Evolutionary conservation across 1,284 basidiomycete species (phyloP).

Genomic region (Tilletia indica): DNA sequence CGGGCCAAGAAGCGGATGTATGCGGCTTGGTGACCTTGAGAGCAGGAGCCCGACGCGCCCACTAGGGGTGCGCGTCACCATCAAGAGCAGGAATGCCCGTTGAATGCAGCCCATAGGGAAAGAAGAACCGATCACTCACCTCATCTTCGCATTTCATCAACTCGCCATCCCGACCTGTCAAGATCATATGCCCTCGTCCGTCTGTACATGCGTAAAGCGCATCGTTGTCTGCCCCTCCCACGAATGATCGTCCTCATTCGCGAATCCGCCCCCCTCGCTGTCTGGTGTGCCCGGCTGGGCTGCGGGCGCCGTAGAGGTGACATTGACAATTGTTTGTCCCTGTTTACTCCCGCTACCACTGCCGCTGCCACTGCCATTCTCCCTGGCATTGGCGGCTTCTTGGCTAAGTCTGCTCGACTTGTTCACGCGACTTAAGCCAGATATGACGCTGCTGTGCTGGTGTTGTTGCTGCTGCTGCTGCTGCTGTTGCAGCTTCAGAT

Average conservation of each 20-base stretch:
- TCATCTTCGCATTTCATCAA: constrained; percentile 77
- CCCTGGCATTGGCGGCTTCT: no score
- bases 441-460: no score
- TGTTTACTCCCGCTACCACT: background rate
- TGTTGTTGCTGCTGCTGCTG: no score
- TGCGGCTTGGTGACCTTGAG: no score
- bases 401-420: no score
- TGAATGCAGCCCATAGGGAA: no score
- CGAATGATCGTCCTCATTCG: background rate
- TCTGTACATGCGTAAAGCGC: constrained; percentile 68
- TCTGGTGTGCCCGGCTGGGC: background rate
- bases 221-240: constrained; percentile 34
- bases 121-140: constrained; percentile 57
- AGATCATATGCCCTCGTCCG: constrained; percentile 73
- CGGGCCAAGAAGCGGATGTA: background rate
- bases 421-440: no score
- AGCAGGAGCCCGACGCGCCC: no score
- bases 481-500: no score
- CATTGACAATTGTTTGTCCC: constrained; percentile 18
- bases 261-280: background rate
- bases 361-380: background rate
- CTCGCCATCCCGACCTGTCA: constrained; percentile 69
- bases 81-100: no score
- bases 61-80: no score
- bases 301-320: constrained; percentile 19